Evolutionary conservation across 768 basidiomycete genomes (phyloP), one percentile per base, ranked within the genome.

Genomic region (Ramaria sp.): DNA sequence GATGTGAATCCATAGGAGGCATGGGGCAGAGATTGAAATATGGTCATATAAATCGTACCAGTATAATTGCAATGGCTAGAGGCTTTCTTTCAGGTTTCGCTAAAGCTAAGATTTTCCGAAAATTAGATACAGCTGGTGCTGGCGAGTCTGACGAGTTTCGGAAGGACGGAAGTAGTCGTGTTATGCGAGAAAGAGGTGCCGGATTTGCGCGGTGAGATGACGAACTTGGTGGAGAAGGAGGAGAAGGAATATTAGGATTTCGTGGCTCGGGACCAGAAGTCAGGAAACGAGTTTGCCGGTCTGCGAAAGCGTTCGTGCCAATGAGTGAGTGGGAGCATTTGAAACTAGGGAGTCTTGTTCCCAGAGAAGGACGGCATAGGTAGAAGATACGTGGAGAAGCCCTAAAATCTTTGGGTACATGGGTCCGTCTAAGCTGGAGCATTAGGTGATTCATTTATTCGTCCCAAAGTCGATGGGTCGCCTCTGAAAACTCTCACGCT

Each of bases 51-150:
- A 22, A n/a, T 65, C 71, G 55, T 56, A 73, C 71, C 52, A 74
- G 56, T 1, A 85, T 86, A 44, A 93, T 72, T 6, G 93, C 93
- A 41, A 82, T 74, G 0, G 78, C 63, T 8, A 96, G 73, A 1
- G 88, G 82, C 59, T 81, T 88, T 62, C 73, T 75, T 69, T 98
- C 95, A 0, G 91, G 87, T 62, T 72, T 82, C 0, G 92, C 91
- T 38, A 98, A 79, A 0, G 82, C 70, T 10, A 85, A 60, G 32
- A 97, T 81, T 65, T 88, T 88, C 58, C 75, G 72, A 57, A 91
- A 76, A 1, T 85, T 88, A 0, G 87, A 82, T 8, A 74, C 66
- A 41, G 72, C 72, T 43, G 39, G 39, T 41, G 39, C 3, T 73
- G 69, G 5, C 70, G 65, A 10, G 66, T 70, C 28, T 58, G 63